phyloP scores from a whole-genome alignment of 192 early-diverging fungal species.

The Coemansia nantahalensis region DNA sequence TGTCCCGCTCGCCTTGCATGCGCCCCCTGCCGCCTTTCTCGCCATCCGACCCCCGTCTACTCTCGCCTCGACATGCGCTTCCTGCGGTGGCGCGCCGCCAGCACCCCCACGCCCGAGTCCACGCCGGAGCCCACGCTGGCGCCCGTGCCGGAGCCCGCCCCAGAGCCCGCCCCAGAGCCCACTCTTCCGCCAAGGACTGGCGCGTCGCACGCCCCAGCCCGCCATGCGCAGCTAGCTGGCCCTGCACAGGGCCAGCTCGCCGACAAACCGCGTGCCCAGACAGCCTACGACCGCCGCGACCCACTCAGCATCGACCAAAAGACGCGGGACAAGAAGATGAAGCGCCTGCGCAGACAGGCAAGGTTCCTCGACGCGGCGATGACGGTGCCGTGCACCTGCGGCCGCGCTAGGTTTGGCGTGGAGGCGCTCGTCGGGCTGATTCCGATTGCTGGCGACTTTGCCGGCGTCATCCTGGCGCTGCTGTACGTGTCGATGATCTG shows the following conservation, averaged over 20 bases:
- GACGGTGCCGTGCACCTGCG: slow-evolving; percentile 37
- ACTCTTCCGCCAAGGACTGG: no score
- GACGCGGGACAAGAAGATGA: slow-evolving; percentile 24
- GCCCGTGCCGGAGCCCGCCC: no score
- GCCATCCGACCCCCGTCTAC: no score
- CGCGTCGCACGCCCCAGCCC: no score
- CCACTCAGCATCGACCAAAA: slow-evolving; percentile 17
- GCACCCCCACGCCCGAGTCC: no score
- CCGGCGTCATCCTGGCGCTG: slow-evolving; percentile 28
- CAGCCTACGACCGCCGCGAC: slow-evolving; percentile 18
- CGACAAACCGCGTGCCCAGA: background rate
- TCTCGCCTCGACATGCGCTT: no score
- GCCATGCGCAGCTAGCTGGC: no score
- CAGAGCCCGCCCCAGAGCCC: no score
- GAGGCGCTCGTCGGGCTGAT: slow-evolving; percentile 45
- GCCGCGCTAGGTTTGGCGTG: slow-evolving; percentile 33
- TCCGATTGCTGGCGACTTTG: slow-evolving; percentile 48
- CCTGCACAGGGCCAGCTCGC: background rate
- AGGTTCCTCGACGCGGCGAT: slow-evolving; percentile 25
- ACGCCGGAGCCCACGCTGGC: no score
- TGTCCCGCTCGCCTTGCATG: no score
- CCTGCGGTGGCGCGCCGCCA: no score
- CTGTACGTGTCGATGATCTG: slow-evolving; percentile 28
- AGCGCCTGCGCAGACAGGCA: slow-evolving; percentile 18
- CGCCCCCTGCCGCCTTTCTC: no score